Evolutionary conservation across 2,329 filamentous ascomycete genomes (phyloP).

Genomic region (Fusarium beomiforme): DNA sequence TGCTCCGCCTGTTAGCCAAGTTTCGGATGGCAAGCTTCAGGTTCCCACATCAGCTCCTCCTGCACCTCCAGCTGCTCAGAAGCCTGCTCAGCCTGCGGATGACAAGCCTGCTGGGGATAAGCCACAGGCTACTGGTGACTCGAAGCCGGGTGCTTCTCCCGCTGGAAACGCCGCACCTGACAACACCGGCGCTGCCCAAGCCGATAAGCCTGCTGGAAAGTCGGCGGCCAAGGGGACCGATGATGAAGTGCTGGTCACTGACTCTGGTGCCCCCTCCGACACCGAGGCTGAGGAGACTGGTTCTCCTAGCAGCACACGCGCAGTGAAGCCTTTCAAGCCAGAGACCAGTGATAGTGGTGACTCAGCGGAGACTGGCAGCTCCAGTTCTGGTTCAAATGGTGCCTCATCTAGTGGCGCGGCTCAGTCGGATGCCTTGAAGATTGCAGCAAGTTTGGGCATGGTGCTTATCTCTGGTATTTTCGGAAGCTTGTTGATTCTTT

Average conservation of each 20-base stretch:
- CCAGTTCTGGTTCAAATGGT: background rate
- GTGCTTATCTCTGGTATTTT: conserved; percentile 26
- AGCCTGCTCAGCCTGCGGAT: background rate
- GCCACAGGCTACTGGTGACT: background rate
- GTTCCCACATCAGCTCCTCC: conserved; percentile 37
- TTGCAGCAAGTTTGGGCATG: conserved; percentile 11
- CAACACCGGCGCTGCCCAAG: background rate
- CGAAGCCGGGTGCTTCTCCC: conserved; percentile 1
- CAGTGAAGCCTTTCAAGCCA: conserved; percentile 27
- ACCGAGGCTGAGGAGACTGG: background rate
- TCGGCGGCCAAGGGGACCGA: background rate
- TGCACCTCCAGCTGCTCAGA: conserved; percentile 11
- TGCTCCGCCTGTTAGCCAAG: conserved; percentile 46
- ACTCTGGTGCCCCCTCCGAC: conserved; percentile 9
- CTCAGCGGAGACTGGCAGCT: conserved; percentile 6
- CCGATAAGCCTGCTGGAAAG: background rate
- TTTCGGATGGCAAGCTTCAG: conserved; percentile 47
- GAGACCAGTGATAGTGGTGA: background rate
- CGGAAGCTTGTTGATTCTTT: conserved; percentile 27
- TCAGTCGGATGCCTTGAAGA: conserved; percentile 10
- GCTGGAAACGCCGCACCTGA: background rate
- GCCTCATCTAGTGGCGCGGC: background rate
- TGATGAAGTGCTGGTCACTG: conserved; percentile 21
- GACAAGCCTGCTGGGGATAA: background rate
- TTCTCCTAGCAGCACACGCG: background rate